Conservation (phyloP, 2,329 filamentous ascomycete species). For the Pseudogymnoascus sp. region DNA sequence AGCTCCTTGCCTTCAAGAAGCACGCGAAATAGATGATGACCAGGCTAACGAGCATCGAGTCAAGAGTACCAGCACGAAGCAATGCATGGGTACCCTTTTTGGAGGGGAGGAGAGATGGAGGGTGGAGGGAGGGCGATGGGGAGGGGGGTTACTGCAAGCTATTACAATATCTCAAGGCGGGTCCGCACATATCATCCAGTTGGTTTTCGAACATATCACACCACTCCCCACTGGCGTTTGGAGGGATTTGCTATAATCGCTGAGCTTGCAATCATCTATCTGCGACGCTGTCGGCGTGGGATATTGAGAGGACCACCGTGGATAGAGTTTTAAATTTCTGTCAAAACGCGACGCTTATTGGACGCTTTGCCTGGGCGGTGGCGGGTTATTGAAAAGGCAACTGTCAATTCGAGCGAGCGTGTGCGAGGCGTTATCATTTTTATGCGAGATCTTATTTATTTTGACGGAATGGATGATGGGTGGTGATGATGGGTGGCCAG, state of each 20-base stretch:
- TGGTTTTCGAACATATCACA: constrained; percentile 8
- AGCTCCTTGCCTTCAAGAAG: constrained; percentile 82
- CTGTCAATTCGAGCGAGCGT: constrained; percentile 6
- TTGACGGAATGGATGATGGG: background rate
- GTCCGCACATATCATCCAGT: constrained; percentile 7
- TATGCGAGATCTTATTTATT: background rate
- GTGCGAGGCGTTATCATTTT: constrained; percentile 5
- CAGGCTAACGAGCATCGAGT: background rate
- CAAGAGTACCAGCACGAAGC: background rate
- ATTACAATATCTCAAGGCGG: constrained; percentile 3
- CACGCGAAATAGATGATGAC: constrained; percentile 46
- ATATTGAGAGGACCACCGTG: background rate
- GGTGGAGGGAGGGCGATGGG: no score
- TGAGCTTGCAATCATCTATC: background rate
- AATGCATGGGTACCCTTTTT: constrained; percentile 1
- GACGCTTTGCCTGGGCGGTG: constrained; percentile 2
- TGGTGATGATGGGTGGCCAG: background rate
- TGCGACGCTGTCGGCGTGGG: background rate
- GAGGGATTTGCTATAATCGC: background rate
- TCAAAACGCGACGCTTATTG: constrained; percentile 1
- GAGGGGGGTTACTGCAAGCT: background rate
- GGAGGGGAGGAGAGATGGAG: background rate
- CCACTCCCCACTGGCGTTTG: background rate
- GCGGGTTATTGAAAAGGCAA: background rate
- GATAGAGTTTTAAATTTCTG: constrained; percentile 6